These are phyloP conservation scores for Inosperma sp. DNA, from an alignment of 768 basidiomycete species.

Conservation along the genomic window DNA sequence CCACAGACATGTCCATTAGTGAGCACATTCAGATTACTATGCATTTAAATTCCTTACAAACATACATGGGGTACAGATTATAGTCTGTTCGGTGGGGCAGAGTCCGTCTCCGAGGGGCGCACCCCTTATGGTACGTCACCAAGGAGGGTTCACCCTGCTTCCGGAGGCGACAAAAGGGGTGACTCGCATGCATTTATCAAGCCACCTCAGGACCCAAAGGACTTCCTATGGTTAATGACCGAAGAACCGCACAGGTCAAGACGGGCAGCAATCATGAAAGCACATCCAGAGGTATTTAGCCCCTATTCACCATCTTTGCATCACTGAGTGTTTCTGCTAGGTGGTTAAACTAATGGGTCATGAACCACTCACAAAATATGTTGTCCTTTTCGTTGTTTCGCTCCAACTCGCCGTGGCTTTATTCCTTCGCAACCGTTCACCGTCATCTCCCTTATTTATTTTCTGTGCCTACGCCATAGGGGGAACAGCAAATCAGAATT, in stretches of 20 bases:
- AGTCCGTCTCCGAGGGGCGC: conserved; percentile 57
- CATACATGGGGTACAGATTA: conserved; percentile 47
- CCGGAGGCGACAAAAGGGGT: conserved; percentile 39
- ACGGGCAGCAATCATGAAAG: conserved; percentile 85
- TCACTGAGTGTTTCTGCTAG: conserved; percentile 36
- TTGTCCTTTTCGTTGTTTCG: conserved; percentile 77
- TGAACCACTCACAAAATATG: conserved; percentile 86
- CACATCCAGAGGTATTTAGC: conserved; percentile 77
- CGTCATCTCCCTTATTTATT: conserved; percentile 69
- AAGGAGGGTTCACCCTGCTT: conserved; percentile 45
- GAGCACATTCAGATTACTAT: not conserved
- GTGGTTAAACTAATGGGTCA: conserved; percentile 96
- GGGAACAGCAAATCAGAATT: conserved; percentile 95
- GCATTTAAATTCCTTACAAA: not conserved
- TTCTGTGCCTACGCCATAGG: conserved; percentile 80
- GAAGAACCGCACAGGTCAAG: conserved; percentile 95
- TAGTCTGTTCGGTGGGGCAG: conserved; percentile 80
- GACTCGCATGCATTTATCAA: conserved; percentile 40
- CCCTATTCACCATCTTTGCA: not conserved
- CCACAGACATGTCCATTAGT: conserved; percentile 13
- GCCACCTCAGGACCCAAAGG: conserved; percentile 70
- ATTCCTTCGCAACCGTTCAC: conserved; percentile 60
- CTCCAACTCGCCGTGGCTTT: conserved; percentile 68
- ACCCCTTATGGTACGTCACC: conserved; percentile 37
- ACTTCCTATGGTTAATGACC: conserved; percentile 96